phyloP scores from a whole-genome alignment of 805 yeast species.

The Torulaspora franciscae region DNA sequence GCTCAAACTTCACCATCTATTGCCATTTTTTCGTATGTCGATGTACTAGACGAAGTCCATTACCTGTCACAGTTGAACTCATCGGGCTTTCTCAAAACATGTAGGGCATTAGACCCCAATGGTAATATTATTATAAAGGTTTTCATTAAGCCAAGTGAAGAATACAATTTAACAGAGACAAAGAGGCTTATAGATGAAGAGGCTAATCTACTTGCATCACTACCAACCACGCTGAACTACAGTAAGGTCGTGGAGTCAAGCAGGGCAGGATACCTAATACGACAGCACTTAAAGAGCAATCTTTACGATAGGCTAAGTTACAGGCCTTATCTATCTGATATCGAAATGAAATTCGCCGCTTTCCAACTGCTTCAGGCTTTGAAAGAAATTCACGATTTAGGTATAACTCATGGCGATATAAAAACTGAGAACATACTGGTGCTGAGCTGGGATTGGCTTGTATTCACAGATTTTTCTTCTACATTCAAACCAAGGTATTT shows the following conservation, averaged over 20 bases:
- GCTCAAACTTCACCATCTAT: constrained; percentile 92
- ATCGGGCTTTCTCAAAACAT: constrained; percentile 79
- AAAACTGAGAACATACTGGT: constrained; percentile 85
- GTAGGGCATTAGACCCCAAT: constrained; percentile 67
- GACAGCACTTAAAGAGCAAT: constrained; percentile 75
- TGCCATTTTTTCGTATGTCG: constrained; percentile 84
- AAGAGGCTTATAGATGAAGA: constrained; percentile 37
- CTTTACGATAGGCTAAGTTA: constrained; percentile 84
- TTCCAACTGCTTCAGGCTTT: constrained; percentile 72
- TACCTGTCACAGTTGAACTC: constrained; percentile 72
- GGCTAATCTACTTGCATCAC: constrained; percentile 39
- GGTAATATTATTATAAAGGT: constrained; percentile 77
- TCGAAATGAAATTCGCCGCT: constrained; percentile 79
- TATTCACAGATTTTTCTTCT: constrained; percentile 76
- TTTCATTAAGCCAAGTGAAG: constrained; percentile 62
- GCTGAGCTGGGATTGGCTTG: constrained; percentile 84
- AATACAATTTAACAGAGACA: constrained; percentile 21
- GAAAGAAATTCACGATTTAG: constrained; percentile 55
- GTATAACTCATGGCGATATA: constrained; percentile 81
- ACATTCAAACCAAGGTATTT: constrained; percentile 71
- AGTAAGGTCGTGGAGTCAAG: constrained; percentile 76
- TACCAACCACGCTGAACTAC: constrained; percentile 67
- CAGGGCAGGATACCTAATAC: constrained; percentile 82
- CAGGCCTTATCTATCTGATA: constrained; percentile 76
- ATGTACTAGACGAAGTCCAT: constrained; percentile 69